These are phyloP conservation scores for Antitrichia curtipendula DNA, from an alignment of 225 moss, liverwort and hornwort species.

Conservation along the genomic window DNA sequence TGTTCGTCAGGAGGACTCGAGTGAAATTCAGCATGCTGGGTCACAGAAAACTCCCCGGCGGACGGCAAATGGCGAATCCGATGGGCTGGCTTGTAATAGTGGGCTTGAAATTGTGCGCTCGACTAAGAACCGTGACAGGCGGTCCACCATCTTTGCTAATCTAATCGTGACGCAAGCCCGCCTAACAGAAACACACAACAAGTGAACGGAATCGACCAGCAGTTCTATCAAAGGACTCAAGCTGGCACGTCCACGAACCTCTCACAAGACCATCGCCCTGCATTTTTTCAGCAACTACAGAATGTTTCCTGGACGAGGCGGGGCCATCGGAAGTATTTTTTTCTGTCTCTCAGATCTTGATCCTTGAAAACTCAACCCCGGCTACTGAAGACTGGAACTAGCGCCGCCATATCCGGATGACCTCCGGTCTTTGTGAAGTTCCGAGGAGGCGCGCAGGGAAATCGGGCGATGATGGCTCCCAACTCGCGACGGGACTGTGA, in stretches of 20 bases:
- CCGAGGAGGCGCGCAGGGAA: neutral
- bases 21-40: too few relatives aligned
- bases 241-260: constrained; percentile 14
- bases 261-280: constrained; percentile 59
- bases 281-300: constrained; percentile 52
- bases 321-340: neutral
- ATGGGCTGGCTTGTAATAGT: too few relatives aligned
- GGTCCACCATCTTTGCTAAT: neutral
- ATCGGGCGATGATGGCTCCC: neutral
- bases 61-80: too few relatives aligned
- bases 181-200: neutral
- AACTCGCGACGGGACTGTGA: neutral
- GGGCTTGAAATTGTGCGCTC: too few relatives aligned
- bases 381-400: neutral
- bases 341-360: neutral
- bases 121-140: too few relatives aligned
- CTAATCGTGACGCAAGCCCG: neutral
- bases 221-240: neutral
- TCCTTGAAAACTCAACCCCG: neutral
- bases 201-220: neutral
- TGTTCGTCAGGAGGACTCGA: too few relatives aligned
- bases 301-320: constrained; percentile 4
- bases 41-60: too few relatives aligned
- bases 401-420: neutral
- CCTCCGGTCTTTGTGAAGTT: neutral